Evolutionary conservation across 257 asterid species (phyloP).

Genomic region (Ligustrum vulgare): DNA sequence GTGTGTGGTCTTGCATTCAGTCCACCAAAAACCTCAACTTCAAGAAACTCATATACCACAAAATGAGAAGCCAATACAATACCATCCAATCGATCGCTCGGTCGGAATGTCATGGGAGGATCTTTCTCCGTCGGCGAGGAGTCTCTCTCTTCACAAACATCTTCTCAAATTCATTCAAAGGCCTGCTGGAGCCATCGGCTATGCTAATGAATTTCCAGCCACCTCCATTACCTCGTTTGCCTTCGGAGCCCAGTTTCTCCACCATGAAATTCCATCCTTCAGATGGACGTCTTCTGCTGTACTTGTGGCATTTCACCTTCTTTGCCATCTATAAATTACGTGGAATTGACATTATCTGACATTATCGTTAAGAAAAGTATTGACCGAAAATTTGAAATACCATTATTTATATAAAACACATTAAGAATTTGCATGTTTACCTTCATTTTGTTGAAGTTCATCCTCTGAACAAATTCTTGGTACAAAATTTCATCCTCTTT

Average conservation of each 20-base stretch:
- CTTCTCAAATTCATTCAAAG: constrained; percentile 75
- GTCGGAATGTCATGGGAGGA: constrained; percentile 51
- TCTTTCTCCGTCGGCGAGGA: constrained; percentile 66
- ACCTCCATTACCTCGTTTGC: constrained; percentile 86
- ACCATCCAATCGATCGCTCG: not conserved
- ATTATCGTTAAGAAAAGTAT: not conserved
- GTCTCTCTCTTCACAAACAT: constrained; percentile 90
- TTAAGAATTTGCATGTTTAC: constrained; percentile 37
- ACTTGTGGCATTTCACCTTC: constrained; percentile 76
- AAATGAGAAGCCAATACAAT: not conserved
- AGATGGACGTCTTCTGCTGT: constrained; percentile 89
- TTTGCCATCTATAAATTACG: constrained; percentile 51
- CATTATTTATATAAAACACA: no score
- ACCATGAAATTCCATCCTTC: constrained; percentile 87
- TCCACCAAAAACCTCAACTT: not conserved
- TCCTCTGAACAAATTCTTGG: constrained; percentile 76
- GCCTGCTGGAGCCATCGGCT: constrained; percentile 89
- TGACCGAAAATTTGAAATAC: not conserved
- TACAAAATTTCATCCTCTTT: constrained; percentile 90
- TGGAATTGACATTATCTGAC: no score
- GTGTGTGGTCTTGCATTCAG: not conserved
- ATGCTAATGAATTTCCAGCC: constrained; percentile 82
- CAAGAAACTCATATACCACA: not conserved
- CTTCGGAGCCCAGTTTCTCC: constrained; percentile 75
- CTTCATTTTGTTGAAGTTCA: constrained; percentile 88